Evolutionary conservation across 176 grass and related monocot genomes (phyloP), one percentile per base, ranked within the genome.

Genomic region (Aegilops sharonensis): DNA sequence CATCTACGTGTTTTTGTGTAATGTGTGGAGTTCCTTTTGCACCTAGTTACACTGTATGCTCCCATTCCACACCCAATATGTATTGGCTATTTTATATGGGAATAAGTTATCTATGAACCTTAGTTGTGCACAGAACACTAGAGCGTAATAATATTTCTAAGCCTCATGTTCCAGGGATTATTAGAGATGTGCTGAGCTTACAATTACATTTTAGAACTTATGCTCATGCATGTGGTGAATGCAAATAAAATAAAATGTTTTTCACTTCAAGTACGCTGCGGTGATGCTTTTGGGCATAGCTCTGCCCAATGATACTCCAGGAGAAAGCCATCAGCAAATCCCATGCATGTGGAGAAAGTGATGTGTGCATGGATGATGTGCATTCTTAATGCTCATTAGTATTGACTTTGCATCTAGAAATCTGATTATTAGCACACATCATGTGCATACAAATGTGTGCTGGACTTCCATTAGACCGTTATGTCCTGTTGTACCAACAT

Each of bases 391-490:
- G 9, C 25, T 73, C 42, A 29, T 78, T 56, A 69, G 64, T 73
- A 20, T 72, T 15, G 9, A 79, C 30, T 83, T 81, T 56, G 42
- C 43, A 85, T 66, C 18, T 85, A 23, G 12, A 66, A 64, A 10
- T 81, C 60, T 85, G 6, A 84, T 75, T 34, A 35, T 75, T 79
- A 72, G 57, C 36, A 60, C 15, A 30, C n/a, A 52, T 71, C 77
- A 69, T 77, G 31, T 68, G 31, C 11, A 23, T 39, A 56, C 6
- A 9, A 39, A 27, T 81, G 4, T 77, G 56, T 87, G 14, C 37
- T 81, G 50, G 12, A 56, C 18, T 85, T 40, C 61, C 23, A 32
- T 52, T 39, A 3, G 48, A 17, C 48, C 5, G 48, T 52, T n/a
- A n/a, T n/a, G n/a, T 12, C 87, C 40, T 54, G 13, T 32, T 80